phyloP scores from a whole-genome alignment of 2,329 filamentous ascomycete genomes.

The Decorospora gaudefroyi region DNA sequence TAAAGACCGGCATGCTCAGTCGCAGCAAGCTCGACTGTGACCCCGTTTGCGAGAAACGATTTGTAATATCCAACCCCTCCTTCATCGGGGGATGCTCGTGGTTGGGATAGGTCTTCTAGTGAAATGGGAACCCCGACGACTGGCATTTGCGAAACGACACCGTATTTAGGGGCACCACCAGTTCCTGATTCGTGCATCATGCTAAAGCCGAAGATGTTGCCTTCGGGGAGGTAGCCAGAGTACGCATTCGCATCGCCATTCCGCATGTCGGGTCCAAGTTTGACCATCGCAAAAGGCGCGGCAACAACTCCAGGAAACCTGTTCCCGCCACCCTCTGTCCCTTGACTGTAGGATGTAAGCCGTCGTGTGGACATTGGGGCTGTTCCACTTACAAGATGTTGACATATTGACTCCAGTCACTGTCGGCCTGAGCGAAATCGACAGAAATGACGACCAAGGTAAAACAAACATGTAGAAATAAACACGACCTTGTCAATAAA shows the following conservation, averaged over 20 bases:
- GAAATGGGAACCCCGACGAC: constrained; percentile 53
- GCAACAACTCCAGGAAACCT: constrained; percentile 46
- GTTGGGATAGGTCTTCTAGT: constrained; percentile 59
- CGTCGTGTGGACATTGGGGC: neutral
- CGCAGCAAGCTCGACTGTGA: constrained; percentile 63
- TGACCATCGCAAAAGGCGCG: constrained; percentile 46
- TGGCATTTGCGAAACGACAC: constrained; percentile 46
- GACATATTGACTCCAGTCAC: constrained; percentile 41
- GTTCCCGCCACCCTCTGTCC: constrained; percentile 42
- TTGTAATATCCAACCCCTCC: constrained; percentile 66
- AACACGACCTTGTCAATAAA: neutral
- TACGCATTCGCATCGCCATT: constrained; percentile 41
- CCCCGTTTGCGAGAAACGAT: constrained; percentile 58
- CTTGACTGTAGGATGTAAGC: constrained; percentile 13
- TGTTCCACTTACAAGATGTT: constrained; percentile 42
- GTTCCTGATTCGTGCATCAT: constrained; percentile 46
- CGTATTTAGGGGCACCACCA: constrained; percentile 45
- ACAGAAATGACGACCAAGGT: neutral
- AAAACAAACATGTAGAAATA: neutral
- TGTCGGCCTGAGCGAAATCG: neutral
- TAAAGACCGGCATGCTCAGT: constrained; percentile 62
- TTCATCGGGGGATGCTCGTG: constrained; percentile 56
- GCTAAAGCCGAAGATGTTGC: constrained; percentile 43
- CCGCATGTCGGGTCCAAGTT: constrained; percentile 45
- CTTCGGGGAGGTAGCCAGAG: constrained; percentile 41